Base-by-base conservation (phyloP, 2,329 filamentous ascomycete species). In the Diaporthe nobilis region DNA sequence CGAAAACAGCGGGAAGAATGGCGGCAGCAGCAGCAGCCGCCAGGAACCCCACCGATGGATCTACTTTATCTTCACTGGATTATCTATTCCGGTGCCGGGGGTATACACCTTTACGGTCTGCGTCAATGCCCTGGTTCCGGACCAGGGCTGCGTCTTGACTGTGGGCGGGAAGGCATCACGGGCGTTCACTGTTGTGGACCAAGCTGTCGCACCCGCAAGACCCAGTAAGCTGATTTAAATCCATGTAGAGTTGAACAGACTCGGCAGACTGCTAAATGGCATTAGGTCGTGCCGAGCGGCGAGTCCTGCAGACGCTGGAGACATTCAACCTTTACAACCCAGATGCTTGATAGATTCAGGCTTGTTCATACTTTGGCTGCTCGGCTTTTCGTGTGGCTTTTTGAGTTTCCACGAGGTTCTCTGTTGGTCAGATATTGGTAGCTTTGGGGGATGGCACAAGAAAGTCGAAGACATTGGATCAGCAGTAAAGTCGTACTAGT, bases 21-120 rank as follows among this genome's bases (percentile, higher is more conserved):
- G 67, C 4, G 58, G 65, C 10, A 57, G 72, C 22, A 74, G 75
- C 55, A 76, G 75, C 63, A 51, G 75, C 34, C 53, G 58, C 31
- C n/a, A 57, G 60, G 4, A n/a, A n/a, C 8, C 75, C 22, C 47
- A 42, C 31, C n/a, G 42, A 17, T 74, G 67, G 67, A 47, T 76
- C 31, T 76, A 75, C n/a, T 76, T 76, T 28, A 60, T 76, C 20
- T 76, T 76, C 22, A 10, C 47, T 7, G 58, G 39, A 10, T 12
- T 76, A 6, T 17, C n/a, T 1, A 42, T 76, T 20, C 12, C 20
- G 6, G 5, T 47, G 13, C n/a, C 63, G 17, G 75, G 75, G 6
- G 47, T 25, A 2, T 76, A 67, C 17, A 55, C 51, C 7, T 60
- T 75, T 3, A 51, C 44, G 6, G 42, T 76, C 17, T 47, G 51